Conservation (phyloP, 2,329 filamentous ascomycete genomes). For the Rutstroemia sp. region DNA sequence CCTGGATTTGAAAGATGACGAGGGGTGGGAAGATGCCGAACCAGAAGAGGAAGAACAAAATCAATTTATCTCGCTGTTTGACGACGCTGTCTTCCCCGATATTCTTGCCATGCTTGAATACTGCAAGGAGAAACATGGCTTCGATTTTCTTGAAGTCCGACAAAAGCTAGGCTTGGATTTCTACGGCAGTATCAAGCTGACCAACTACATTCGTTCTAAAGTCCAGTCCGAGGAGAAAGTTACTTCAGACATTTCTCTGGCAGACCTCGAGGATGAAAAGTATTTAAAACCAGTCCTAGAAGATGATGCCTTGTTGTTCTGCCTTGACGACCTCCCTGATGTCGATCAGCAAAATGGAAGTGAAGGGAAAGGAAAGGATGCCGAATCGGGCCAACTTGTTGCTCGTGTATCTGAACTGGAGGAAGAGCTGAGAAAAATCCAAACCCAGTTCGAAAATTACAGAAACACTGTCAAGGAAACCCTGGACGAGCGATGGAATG, state of each 20-base stretch:
- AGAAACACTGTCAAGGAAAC: slow-evolving; percentile 33
- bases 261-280: slow-evolving; percentile 66
- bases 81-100: slow-evolving; percentile 57
- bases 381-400: slow-evolving; percentile 22
- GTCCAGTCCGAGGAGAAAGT: slow-evolving; percentile 37
- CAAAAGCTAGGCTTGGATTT: slow-evolving; percentile 59
- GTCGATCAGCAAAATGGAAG: slow-evolving; percentile 27
- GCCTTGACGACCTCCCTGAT: slow-evolving; percentile 69
- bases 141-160: slow-evolving; percentile 58
- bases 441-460: slow-evolving; percentile 34
- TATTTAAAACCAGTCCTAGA: slow-evolving; percentile 80
- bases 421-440: slow-evolving; percentile 32
- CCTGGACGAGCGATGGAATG: slow-evolving; percentile 33
- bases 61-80: slow-evolving; percentile 60
- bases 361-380: slow-evolving; percentile 22
- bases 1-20: slow-evolving; percentile 36
- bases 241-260: slow-evolving; percentile 44
- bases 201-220: slow-evolving; percentile 56
- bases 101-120: slow-evolving; percentile 58
- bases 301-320: slow-evolving; percentile 84
- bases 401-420: slow-evolving; percentile 33
- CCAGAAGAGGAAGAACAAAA: slow-evolving; percentile 52
- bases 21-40: slow-evolving; percentile 53
- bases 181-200: slow-evolving; percentile 63
- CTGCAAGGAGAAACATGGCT: slow-evolving; percentile 57